Conservation (phyloP, 441 rosid genomes). For the Jatropha multifida region DNA sequence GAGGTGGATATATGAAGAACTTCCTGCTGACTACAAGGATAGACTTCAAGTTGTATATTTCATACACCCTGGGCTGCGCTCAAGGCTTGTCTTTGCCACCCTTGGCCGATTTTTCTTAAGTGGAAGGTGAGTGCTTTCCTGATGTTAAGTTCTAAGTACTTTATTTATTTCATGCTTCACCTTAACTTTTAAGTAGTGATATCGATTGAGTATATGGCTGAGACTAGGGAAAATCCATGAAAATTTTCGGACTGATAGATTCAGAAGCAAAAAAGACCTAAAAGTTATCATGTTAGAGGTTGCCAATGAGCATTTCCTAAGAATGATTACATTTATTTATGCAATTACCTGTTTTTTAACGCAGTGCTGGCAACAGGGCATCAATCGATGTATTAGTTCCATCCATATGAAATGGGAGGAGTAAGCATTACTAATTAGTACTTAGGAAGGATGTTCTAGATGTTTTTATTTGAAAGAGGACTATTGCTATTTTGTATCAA, state of each 20-base stretch:
- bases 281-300: background rate
- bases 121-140: conserved; percentile 54
- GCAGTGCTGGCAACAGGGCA: background rate
- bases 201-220: background rate
- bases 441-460: background rate
- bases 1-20: conserved; percentile 69
- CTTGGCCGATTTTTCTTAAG: conserved; percentile 69
- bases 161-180: background rate
- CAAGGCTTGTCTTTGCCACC: conserved; percentile 72
- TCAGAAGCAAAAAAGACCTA: background rate
- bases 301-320: background rate
- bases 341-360: background rate
- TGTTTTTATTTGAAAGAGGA: background rate
- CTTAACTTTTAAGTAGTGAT: background rate
- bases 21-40: conserved; percentile 56
- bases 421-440: background rate
- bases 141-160: background rate
- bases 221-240: background rate
- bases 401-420: background rate
- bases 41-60: conserved; percentile 69
- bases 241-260: background rate
- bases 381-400: background rate
- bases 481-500: background rate
- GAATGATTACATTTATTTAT: background rate
- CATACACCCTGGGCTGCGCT: conserved; percentile 66